Percentiles rank a stretch among this genome's conserved stretches.
These are phyloP conservation scores for Fusarium tjaetaba DNA, from an alignment of 2,329 filamentous ascomycete species.

Conservation along the genomic window DNA sequence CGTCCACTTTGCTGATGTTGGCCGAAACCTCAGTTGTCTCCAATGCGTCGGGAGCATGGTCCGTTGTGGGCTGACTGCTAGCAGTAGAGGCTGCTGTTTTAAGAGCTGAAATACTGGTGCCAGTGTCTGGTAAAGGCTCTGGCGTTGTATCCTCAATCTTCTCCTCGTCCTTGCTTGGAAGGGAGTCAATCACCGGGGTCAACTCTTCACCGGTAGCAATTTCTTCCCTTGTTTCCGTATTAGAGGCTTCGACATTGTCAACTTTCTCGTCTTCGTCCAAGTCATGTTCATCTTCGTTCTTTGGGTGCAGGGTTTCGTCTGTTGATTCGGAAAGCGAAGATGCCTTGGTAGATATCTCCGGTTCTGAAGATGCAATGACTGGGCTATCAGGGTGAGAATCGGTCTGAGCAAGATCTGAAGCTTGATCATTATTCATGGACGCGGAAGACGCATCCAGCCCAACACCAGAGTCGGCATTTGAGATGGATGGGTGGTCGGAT, in stretches of 20 bases:
- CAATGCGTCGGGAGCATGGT: slow-evolving; percentile 24
- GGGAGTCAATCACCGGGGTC: neutral
- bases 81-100: slow-evolving; percentile 11
- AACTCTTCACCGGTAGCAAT: neutral
- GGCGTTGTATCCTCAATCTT: slow-evolving; percentile 8
- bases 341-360: slow-evolving; percentile 69
- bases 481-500: slow-evolving; percentile 46
- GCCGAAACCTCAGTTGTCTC: slow-evolving; percentile 23
- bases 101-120: slow-evolving; percentile 32
- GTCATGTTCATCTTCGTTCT: slow-evolving; percentile 33
- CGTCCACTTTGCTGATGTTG: slow-evolving; percentile 18
- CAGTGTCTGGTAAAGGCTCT: slow-evolving; percentile 33
- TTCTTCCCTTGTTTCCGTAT: neutral
- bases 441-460: slow-evolving; percentile 59
- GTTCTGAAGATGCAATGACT: slow-evolving; percentile 62
- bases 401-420: slow-evolving; percentile 58
- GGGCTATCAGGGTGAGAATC: slow-evolving; percentile 70
- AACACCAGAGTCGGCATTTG: slow-evolving; percentile 65
- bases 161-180: neutral
- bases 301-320: slow-evolving; percentile 64
- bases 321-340: slow-evolving; percentile 72
- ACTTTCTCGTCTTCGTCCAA: slow-evolving; percentile 31
- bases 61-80: slow-evolving; percentile 26
- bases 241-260: slow-evolving; percentile 7
- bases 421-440: slow-evolving; percentile 56